Conservation (phyloP, 345 rosid species). For the Microthlaspi erraticum region DNA sequence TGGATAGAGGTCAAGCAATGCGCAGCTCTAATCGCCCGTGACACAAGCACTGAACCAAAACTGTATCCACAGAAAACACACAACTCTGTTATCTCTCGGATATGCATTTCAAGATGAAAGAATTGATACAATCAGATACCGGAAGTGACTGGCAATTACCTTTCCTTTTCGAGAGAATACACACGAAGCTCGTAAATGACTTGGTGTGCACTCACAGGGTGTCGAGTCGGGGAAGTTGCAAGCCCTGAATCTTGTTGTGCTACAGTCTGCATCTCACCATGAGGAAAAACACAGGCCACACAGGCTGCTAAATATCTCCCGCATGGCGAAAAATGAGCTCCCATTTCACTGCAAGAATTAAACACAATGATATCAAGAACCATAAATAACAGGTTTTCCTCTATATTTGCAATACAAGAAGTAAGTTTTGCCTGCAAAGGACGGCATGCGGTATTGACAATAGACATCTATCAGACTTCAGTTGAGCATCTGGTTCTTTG, state of each 20-base stretch:
- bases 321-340: constrained; percentile 99
- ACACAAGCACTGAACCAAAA: constrained; percentile 84
- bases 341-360: constrained; percentile 83
- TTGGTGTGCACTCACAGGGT: constrained; percentile 90
- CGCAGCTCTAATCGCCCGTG: constrained; percentile 93
- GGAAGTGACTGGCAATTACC: constrained; percentile 58
- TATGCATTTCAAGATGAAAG: neutral
- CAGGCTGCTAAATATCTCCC: constrained; percentile 97
- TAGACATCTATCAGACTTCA: constrained; percentile 68
- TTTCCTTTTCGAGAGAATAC: constrained; percentile 90
- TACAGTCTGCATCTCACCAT: constrained; percentile 68
- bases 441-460: constrained; percentile 89
- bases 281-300: constrained; percentile 92
- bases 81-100: constrained; percentile 11
- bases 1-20: constrained; percentile 98
- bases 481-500: constrained; percentile 66
- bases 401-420: too few species aligned
- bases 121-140: neutral
- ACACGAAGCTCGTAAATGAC: constrained; percentile 97
- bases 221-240: constrained; percentile 94
- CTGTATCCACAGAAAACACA: constrained; percentile 47
- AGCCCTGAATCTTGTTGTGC: constrained; percentile 72
- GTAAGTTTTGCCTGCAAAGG: constrained; percentile 75
- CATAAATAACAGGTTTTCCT: too few species aligned
- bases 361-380: too few species aligned